Percentiles rank a stretch among this genome's conserved stretches.
phyloP scores from a whole-genome alignment of 306 rosid genomes.

The Argentina anserina region DNA sequence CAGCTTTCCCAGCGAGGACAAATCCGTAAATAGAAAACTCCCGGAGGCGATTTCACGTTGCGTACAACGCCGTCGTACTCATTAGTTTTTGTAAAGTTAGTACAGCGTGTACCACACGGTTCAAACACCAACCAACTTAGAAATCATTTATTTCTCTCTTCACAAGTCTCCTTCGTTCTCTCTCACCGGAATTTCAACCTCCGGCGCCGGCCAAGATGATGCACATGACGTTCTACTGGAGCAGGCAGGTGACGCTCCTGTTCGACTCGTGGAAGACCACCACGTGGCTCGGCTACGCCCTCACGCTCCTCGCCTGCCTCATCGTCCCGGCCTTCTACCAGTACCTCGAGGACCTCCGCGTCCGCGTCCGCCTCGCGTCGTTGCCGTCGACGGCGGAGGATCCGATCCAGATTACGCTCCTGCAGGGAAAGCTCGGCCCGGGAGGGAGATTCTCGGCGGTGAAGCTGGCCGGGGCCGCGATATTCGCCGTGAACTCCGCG shows the following conservation, averaged over 20 bases:
- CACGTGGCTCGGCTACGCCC: conserved; percentile 56
- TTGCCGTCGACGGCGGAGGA: conserved; percentile 28
- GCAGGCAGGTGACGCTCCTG: conserved; percentile 63
- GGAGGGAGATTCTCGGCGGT: conserved; percentile 24
- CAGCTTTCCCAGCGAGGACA: background rate
- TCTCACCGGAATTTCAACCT: conserved; percentile 4
- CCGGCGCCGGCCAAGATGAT: conserved; percentile 55
- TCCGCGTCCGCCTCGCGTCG: conserved; percentile 46
- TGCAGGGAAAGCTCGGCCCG: conserved; percentile 22
- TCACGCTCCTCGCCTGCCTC: conserved; percentile 62
- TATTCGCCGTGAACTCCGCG: conserved; percentile 73
- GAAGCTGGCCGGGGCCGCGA: conserved; percentile 52
- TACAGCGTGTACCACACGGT: conserved; percentile 3
- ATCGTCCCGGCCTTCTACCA: conserved; percentile 68
- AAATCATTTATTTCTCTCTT: background rate
- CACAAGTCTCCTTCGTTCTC: background rate
- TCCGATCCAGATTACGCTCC: conserved; percentile 56
- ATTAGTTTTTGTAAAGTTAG: background rate
- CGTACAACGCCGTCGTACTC: background rate
- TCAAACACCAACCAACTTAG: background rate
- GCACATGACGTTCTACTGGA: conserved; percentile 99
- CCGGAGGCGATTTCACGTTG: background rate
- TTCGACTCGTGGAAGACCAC: conserved; percentile 70
- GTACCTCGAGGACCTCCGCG: conserved; percentile 63
- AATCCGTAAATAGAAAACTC: conserved; percentile 1